Conservation (phyloP, 352 stramenopile genomes). For the Phytophthora uliginosa region DNA sequence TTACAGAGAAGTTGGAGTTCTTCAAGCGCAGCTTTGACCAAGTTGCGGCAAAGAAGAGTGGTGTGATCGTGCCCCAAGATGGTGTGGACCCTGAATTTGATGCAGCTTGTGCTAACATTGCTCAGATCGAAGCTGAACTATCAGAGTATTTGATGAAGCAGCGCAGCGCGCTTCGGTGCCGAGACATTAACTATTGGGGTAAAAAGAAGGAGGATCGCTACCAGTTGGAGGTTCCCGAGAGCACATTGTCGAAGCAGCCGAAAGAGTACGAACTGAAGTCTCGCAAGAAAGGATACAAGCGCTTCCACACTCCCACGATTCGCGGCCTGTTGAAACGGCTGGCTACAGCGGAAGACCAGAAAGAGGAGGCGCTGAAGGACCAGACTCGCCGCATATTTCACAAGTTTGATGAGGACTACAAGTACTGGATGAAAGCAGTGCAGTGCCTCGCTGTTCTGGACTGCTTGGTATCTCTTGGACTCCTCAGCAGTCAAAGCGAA, state of each 20-base stretch:
- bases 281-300: conserved; percentile 94
- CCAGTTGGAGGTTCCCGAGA: conserved; percentile 95
- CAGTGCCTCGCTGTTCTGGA: conserved; percentile 96
- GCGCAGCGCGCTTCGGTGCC: conserved; percentile 78
- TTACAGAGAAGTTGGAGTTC: conserved; percentile 94
- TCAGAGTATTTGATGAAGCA: conserved; percentile 92
- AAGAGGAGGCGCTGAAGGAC: conserved; percentile 89
- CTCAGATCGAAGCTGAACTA: conserved; percentile 90
- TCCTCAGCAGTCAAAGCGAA: conserved; percentile 95
- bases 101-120: conserved; percentile 89
- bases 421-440: conserved; percentile 95
- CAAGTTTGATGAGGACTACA: conserved; percentile 96
- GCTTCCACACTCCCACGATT: conserved; percentile 93
- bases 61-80: conserved; percentile 94
- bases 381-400: conserved; percentile 95
- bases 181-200: conserved; percentile 95
- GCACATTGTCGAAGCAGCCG: conserved; percentile 83
- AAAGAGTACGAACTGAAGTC: conserved; percentile 97
- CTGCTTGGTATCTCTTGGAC: conserved; percentile 95
- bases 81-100: conserved; percentile 98
- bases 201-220: conserved; percentile 98
- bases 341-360: conserved; percentile 78
- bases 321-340: conserved; percentile 84
- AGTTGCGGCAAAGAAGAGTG: conserved; percentile 89
- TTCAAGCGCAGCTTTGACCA: conserved; percentile 98